phyloP scores from a whole-genome alignment of 2,329 filamentous ascomycete genomes.

The Monilinia polystroma region DNA sequence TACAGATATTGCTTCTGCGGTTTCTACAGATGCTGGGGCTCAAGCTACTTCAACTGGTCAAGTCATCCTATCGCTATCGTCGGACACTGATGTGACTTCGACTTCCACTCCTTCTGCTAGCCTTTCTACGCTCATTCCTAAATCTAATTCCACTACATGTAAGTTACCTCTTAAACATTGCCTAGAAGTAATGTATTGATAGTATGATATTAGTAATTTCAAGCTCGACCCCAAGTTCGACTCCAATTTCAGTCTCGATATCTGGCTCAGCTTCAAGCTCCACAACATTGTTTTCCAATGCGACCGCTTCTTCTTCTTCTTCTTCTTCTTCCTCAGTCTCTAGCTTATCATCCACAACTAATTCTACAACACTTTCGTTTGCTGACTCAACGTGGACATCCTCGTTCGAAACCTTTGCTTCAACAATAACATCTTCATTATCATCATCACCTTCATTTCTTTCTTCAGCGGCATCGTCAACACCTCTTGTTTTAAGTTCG shows the following conservation, averaged over 20 bases:
- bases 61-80: slow-evolving; percentile 31
- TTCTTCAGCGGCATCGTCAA: slow-evolving; percentile 23
- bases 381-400: slow-evolving; percentile 19
- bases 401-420: slow-evolving; percentile 25
- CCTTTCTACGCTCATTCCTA: slow-evolving; percentile 35
- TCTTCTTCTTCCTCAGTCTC: slow-evolving; percentile 21
- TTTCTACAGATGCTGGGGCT: slow-evolving; percentile 16
- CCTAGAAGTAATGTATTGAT: slow-evolving; percentile 22
- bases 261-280: slow-evolving; percentile 24
- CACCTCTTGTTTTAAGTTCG: slow-evolving; percentile 15
- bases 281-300: slow-evolving; percentile 17
- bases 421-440: slow-evolving; percentile 21
- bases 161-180: slow-evolving; percentile 24
- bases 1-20: slow-evolving; percentile 1
- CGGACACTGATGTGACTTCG: slow-evolving; percentile 29
- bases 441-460: slow-evolving; percentile 13
- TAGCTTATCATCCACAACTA: slow-evolving; percentile 26
- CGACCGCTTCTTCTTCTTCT: slow-evolving; percentile 17
- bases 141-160: slow-evolving; percentile 39
- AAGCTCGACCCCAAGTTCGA: slow-evolving; percentile 30
- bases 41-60: slow-evolving; percentile 22
- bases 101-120: slow-evolving; percentile 36
- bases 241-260: not conserved
- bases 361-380: slow-evolving; percentile 10
- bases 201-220: slow-evolving; percentile 36